phyloP scores from a whole-genome alignment of 2,329 filamentous ascomycete genomes.

The Lasiodiplodia sp. region DNA sequence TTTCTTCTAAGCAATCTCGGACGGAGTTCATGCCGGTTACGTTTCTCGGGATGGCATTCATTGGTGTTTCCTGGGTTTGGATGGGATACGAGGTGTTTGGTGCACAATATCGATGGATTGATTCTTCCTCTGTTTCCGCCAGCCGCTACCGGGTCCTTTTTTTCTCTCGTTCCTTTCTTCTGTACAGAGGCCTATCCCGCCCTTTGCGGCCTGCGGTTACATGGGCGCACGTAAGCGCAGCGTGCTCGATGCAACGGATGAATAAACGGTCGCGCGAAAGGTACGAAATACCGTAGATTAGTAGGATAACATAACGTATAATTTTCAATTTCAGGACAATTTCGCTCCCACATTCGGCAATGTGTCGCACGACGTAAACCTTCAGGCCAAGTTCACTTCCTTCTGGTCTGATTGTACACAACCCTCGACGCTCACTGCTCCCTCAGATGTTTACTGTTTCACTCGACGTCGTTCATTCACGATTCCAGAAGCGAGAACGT shows the following conservation, averaged over 20 bases:
- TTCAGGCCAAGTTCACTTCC: neutral
- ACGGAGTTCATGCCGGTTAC: constrained; percentile 13
- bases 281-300: constrained; percentile 1
- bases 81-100: constrained; percentile 11
- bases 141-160: neutral
- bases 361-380: neutral
- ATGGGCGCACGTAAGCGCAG: neutral
- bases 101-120: neutral
- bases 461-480: neutral
- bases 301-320: constrained; percentile 27
- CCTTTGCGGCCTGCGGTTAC: neutral
- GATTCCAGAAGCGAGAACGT: neutral
- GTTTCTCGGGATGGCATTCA: constrained; percentile 5
- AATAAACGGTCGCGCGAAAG: neutral
- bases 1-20: neutral
- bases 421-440: neutral
- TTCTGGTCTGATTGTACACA: neutral
- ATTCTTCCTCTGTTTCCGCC: neutral
- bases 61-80: constrained; percentile 13
- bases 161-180: neutral
- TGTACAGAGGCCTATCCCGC: constrained; percentile 6
- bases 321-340: neutral
- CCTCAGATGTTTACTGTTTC: neutral
- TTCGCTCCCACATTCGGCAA: neutral
- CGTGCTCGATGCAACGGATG: neutral